Percentiles rank a stretch among this genome's conserved stretches.
phyloP scores from a whole-genome alignment of 148 eudicot species.

The Polygonum maritimum region DNA sequence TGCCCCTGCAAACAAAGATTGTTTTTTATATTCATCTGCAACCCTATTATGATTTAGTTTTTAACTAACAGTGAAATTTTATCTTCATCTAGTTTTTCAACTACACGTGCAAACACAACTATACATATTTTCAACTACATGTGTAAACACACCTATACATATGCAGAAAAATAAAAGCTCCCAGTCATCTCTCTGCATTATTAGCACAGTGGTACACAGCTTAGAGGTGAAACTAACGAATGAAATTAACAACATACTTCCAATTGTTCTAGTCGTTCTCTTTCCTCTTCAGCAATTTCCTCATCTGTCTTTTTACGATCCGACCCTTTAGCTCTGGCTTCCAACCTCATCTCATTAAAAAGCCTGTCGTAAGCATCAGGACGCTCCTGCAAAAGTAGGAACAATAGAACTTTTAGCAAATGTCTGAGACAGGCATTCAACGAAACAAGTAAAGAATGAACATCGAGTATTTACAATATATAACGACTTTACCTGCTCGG shows the following conservation, averaged over 20 bases:
- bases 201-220: background rate
- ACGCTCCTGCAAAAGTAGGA: conserved; percentile 44
- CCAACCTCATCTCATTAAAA: conserved; percentile 58
- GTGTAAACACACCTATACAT: background rate
- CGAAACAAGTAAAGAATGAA: background rate
- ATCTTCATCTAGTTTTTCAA: too few species aligned
- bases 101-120: too few species aligned
- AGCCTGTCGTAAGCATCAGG: conserved; percentile 82
- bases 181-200: background rate
- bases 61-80: too few species aligned
- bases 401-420: background rate
- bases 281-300: conserved; percentile 91
- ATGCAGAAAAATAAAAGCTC: background rate
- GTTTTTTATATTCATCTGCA: too few species aligned
- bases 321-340: conserved; percentile 82
- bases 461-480: background rate
- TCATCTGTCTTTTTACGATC: conserved; percentile 89
- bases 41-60: too few species aligned
- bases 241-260: conserved; percentile 44
- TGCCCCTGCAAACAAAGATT: too few species aligned
- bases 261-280: conserved; percentile 71
- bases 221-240: background rate
- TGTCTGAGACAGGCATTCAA: background rate
- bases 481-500: conserved; percentile 33
- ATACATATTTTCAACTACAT: background rate